Base-by-base conservation (phyloP, 495 filamentous ascomycete species). In the Penicillium canariense region DNA sequence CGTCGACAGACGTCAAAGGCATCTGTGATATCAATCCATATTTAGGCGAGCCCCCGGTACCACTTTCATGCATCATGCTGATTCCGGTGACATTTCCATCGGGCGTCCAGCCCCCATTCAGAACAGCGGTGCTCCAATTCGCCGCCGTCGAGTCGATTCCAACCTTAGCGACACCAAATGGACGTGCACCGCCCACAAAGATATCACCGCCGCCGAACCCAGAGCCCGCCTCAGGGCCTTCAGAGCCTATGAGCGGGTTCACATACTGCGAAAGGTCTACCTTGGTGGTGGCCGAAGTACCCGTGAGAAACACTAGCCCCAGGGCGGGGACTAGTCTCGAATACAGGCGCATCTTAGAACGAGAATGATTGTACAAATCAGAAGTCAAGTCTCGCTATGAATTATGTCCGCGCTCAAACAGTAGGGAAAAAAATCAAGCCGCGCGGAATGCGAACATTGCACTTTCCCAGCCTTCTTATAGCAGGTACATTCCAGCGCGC, bases 11-110 rank as follows among this genome's bases (percentile, higher is more conserved):
- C 9, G 67, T 69, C 52, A 73, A 55, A 5, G 86, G 85, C 74
- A 87, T 81, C 65, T 89, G 86, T 11, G 79, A 71, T 23, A 88
- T 81, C 7, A 86, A 75, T 1, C 86, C 85, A 59, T 88, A 89
- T 68, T 87, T 88, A 0, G 85, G 84, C 10, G 81, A 81, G 20
- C 86, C 85, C 14, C 86, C 86, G 15, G 83, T 89, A 3, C 86
- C 85, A 51, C 79, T 83, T 64, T 89, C 85, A 62, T 89, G 86
- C 74, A 87, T 81, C 76, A 88, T 77, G 28, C 65, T 83, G 60
- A 88, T 84, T 3, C 78, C 86, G 7, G 79, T 84, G 35, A 88
- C 78, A 50, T 80, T 81, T 2, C 86, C 86, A 23, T 66, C 66
- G 0, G 83, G 70, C 35, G 77, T 77, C 68, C 82, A 86, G 7